Conservation (phyloP, 2,329 filamentous ascomycete species). For the Fusarium algeriense region DNA sequence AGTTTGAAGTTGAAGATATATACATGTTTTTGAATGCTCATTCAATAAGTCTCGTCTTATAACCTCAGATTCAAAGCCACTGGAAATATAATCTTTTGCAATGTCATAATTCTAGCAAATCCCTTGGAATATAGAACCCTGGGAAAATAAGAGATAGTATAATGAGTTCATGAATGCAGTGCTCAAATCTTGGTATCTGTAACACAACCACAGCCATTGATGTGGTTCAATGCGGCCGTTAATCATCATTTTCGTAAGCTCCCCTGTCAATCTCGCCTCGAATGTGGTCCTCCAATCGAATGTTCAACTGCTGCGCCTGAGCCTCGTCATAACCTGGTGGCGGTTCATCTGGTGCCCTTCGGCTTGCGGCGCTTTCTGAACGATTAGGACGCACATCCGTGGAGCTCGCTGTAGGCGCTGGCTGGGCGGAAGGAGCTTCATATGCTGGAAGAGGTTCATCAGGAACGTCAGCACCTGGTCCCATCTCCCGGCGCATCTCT, state of each 20-base stretch:
- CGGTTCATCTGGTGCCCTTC: conserved; percentile 74
- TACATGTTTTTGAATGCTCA: background rate
- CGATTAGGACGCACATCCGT: conserved; percentile 47
- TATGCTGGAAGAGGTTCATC: conserved; percentile 92
- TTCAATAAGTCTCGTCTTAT: background rate
- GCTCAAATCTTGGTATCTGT: conserved; percentile 42
- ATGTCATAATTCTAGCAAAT: conserved; percentile 21
- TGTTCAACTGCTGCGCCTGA: conserved; percentile 76
- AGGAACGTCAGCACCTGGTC: conserved; percentile 74
- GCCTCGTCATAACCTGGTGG: conserved; percentile 94
- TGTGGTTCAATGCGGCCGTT: conserved; percentile 37
- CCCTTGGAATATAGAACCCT: conserved; percentile 23
- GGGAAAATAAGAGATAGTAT: conserved; percentile 30
- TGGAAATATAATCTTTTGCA: background rate
- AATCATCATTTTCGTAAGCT: conserved; percentile 47
- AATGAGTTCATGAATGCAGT: conserved; percentile 38
- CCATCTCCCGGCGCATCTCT: conserved; percentile 77
- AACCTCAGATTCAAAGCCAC: background rate
- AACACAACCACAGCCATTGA: conserved; percentile 36
- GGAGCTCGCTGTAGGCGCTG: conserved; percentile 44
- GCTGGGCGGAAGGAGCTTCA: conserved; percentile 65
- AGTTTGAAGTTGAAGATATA: background rate
- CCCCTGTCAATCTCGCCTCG: conserved; percentile 78
- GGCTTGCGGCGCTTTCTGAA: conserved; percentile 54
- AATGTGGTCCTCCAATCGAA: conserved; percentile 75